Conservation (phyloP, 2,329 filamentous ascomycete genomes). For the Blastomyces emzantsi region DNA sequence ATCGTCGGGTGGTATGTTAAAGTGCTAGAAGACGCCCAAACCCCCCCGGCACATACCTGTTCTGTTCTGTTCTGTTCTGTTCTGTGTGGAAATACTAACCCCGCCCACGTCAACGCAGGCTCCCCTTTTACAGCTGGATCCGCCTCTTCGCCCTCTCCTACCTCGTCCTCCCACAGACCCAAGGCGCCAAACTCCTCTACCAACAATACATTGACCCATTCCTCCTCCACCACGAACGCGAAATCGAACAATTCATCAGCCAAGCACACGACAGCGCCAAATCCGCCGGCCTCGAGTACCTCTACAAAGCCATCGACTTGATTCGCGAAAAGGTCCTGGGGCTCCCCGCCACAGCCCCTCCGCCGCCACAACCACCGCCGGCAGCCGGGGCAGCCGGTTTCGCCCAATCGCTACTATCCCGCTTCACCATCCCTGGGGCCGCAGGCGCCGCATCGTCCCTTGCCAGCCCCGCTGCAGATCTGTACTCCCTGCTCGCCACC, state of each 20-base stretch:
- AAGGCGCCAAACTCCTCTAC: constrained; percentile 81
- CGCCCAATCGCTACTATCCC: constrained; percentile 70
- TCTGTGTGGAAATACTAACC: not conserved
- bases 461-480: constrained; percentile 48
- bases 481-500: constrained; percentile 68
- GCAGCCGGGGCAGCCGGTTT: constrained; percentile 44
- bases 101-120: constrained; percentile 40
- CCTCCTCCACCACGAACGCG: constrained; percentile 72
- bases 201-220: constrained; percentile 79
- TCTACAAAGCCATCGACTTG: constrained; percentile 61
- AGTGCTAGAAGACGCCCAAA: not conserved
- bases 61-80: no score
- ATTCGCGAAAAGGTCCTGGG: constrained; percentile 72
- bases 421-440: constrained; percentile 73
- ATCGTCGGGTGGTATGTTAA: constrained; percentile 63
- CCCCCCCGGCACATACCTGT: no score
- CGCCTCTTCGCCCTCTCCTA: constrained; percentile 82
- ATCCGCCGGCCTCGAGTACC: constrained; percentile 64
- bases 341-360: constrained; percentile 48
- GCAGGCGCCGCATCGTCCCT: constrained; percentile 41
- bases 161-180: constrained; percentile 94
- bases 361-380: constrained; percentile 30
- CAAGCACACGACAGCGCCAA: constrained; percentile 69
- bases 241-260: constrained; percentile 86
- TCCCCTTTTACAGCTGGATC: constrained; percentile 90